These are phyloP conservation scores for Lotus japonicus DNA, from an alignment of 306 rosid species.

Conservation along the genomic window DNA sequence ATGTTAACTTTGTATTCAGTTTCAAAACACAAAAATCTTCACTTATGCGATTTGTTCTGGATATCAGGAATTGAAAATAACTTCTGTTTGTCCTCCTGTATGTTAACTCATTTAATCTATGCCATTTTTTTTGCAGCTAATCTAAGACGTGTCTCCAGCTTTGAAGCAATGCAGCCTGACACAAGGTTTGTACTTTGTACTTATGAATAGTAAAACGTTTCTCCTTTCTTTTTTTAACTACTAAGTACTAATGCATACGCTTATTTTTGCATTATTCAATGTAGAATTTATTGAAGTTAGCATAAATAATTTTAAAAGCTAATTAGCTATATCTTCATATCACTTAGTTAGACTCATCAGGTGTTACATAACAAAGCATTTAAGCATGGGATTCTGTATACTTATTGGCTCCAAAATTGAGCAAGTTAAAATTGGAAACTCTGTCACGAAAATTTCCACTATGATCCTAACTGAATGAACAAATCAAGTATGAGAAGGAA, in stretches of 20 bases:
- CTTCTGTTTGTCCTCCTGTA: not conserved
- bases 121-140: conserved; percentile 55
- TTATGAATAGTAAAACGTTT: not conserved
- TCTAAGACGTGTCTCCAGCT: conserved; percentile 85
- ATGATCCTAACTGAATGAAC: not conserved
- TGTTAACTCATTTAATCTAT: not conserved
- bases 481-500: conserved; percentile 4
- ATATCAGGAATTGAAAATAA: not conserved
- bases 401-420: not conserved
- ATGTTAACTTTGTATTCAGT: not conserved
- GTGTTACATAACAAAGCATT: not conserved
- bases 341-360: not conserved
- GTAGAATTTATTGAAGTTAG: not conserved
- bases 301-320: not conserved
- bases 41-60: not conserved
- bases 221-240: not conserved
- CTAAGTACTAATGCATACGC: not conserved
- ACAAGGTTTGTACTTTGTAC: conserved; percentile 56
- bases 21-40: not conserved
- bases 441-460: not conserved
- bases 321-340: not conserved
- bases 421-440: not conserved
- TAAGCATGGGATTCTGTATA: not conserved
- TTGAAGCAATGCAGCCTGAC: conserved; percentile 82
- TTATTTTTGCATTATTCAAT: not conserved